Conservation (phyloP, 805 yeast genomes). For the Kodamaea neixiangensis region DNA sequence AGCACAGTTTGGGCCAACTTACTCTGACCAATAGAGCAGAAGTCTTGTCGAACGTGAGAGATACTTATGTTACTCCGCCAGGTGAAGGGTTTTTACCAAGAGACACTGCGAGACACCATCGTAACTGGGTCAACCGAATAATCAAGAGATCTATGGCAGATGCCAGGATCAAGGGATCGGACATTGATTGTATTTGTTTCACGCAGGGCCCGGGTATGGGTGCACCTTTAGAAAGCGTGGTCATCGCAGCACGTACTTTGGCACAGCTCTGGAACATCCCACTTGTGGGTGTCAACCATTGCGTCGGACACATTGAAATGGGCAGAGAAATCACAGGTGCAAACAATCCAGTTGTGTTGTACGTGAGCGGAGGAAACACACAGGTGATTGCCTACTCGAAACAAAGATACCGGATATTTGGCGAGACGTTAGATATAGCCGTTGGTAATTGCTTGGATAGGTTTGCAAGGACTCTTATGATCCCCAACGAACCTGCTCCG, state of each 20-base stretch:
- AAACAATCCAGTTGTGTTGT: slow-evolving; percentile 91
- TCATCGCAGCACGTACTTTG: slow-evolving; percentile 85
- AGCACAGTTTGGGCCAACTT: slow-evolving; percentile 65
- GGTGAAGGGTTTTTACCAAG: slow-evolving; percentile 98
- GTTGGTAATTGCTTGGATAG: slow-evolving; percentile 96
- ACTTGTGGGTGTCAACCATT: slow-evolving; percentile 92
- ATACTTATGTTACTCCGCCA: slow-evolving; percentile 94
- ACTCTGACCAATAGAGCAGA: slow-evolving; percentile 62
- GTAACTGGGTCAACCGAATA: slow-evolving; percentile 89
- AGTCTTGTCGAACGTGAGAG: slow-evolving; percentile 87
- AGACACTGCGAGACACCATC: slow-evolving; percentile 94
- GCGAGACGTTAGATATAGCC: slow-evolving; percentile 98
- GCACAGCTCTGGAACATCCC: slow-evolving; percentile 81
- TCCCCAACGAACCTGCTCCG: slow-evolving; percentile 93
- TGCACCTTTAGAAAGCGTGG: slow-evolving; percentile 93
- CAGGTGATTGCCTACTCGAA: slow-evolving; percentile 96
- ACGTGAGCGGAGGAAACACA: slow-evolving; percentile 98
- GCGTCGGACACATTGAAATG: slow-evolving; percentile 98
- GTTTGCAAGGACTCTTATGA: slow-evolving; percentile 87
- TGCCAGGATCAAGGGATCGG: slow-evolving; percentile 51
- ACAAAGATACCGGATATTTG: slow-evolving; percentile 94
- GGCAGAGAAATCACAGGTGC: slow-evolving; percentile 99
- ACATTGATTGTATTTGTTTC: slow-evolving; percentile 81
- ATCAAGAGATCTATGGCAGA: slow-evolving; percentile 66
- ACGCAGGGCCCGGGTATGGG: slow-evolving; percentile 99